phyloP scores from a whole-genome alignment of 768 basidiomycete genomes.

The Russula vinacea region DNA sequence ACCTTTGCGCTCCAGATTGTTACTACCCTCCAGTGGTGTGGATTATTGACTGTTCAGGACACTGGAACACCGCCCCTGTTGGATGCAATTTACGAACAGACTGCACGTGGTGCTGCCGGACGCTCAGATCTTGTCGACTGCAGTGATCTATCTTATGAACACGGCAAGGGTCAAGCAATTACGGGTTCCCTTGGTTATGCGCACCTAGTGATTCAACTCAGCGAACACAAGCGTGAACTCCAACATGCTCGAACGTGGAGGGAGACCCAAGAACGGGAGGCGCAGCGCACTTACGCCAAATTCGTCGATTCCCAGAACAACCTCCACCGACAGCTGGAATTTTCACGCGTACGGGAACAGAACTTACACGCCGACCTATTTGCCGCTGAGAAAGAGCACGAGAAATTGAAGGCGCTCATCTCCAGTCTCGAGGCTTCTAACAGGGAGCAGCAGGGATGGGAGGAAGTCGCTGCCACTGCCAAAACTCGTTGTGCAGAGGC shows the following conservation, averaged over 20 bases:
- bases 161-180: background rate
- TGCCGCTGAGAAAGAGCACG: conserved; percentile 1
- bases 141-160: background rate
- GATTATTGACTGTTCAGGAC: background rate
- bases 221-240: background rate
- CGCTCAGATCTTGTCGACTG: background rate
- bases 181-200: background rate
- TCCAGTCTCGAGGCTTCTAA: conserved; percentile 11
- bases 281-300: background rate
- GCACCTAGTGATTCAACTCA: background rate
- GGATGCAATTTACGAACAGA: conserved; percentile 15
- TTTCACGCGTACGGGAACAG: conserved; percentile 10
- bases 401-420: background rate
- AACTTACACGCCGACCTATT: conserved; percentile 5
- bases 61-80: conserved; percentile 5
- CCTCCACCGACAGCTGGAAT: background rate
- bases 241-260: background rate
- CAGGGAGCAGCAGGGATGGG: background rate
- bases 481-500: background rate
- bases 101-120: background rate
- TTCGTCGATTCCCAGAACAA: background rate
- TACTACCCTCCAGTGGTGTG: conserved; percentile 7
- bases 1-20: conserved; percentile 6
- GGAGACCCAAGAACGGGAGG: background rate
- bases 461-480: background rate